Evolutionary conservation across 192 early-diverging fungal species (phyloP).

Genomic region (Piromyces sp.): DNA sequence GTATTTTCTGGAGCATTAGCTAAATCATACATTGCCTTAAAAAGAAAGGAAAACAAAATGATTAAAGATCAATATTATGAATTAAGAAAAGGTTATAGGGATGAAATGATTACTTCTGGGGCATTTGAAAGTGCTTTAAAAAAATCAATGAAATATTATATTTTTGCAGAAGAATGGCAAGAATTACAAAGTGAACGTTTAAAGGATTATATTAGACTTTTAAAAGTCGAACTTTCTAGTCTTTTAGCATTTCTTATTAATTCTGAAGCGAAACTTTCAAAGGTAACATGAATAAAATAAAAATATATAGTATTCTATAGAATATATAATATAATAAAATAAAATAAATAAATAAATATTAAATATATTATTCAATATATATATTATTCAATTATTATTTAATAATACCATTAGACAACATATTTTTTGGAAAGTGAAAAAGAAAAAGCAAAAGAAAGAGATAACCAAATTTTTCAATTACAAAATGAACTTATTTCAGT

Average conservation of each 20-base stretch:
- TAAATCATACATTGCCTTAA: background rate
- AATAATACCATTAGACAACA: background rate
- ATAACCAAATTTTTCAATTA: background rate
- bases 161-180: slow-evolving; percentile 43
- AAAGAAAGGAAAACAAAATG: background rate
- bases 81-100: background rate
- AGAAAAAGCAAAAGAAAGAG: background rate
- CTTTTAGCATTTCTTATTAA: slow-evolving; percentile 39
- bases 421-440: background rate
- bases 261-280: slow-evolving; percentile 12
- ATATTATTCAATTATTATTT: background rate
- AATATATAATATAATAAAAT: no score
- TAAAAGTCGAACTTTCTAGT: slow-evolving; percentile 30
- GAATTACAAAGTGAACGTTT: slow-evolving; percentile 19
- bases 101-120: background rate
- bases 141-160: slow-evolving; percentile 31
- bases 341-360: no score
- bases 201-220: slow-evolving; percentile 21
- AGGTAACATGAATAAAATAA: background rate
- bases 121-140: slow-evolving; percentile 18
- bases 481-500: background rate
- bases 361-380: no score
- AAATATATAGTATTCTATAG: background rate
- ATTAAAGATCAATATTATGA: background rate
- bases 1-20: background rate